These are phyloP conservation scores for Vigna reflexopilosa DNA, from an alignment of 306 rosid species.

Conservation along the genomic window DNA sequence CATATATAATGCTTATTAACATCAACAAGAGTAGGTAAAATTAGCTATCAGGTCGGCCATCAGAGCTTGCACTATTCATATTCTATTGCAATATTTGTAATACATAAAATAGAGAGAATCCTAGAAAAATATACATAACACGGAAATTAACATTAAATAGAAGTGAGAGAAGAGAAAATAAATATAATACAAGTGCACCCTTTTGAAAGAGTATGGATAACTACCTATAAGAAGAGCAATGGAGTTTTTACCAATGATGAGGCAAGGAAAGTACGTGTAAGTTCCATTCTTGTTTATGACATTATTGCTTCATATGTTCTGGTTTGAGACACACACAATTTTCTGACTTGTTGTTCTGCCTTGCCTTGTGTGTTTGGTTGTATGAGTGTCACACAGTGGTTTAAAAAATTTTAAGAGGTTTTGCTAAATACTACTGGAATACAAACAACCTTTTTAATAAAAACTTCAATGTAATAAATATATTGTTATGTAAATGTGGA, in stretches of 20 bases:
- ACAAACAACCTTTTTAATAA: conserved; percentile 15
- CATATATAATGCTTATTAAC: conserved; percentile 40
- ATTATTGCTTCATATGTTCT: no score
- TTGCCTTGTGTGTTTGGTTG: no score
- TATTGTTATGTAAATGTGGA: background rate
- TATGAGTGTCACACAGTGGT: no score
- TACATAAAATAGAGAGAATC: conserved; percentile 5
- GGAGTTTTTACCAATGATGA: no score
- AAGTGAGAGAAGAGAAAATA: background rate
- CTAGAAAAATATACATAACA: background rate
- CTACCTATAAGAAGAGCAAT: no score
- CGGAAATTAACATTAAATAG: background rate
- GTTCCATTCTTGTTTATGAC: no score
- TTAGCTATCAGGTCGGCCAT: conserved; percentile 69
- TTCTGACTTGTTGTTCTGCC: no score
- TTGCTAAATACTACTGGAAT: background rate
- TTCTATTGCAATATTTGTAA: conserved; percentile 46
- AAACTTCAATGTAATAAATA: conserved; percentile 7
- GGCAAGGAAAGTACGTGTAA: no score
- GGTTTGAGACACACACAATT: no score
- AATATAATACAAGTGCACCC: background rate
- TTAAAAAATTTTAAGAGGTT: no score
- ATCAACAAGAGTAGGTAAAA: conserved; percentile 62
- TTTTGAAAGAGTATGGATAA: background rate
- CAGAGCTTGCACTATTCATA: conserved; percentile 50